Evolutionary conservation across 2,329 filamentous ascomycete species (phyloP), one percentile per base, ranked within the genome.

Genomic region (Triangularia verruculosa): DNA sequence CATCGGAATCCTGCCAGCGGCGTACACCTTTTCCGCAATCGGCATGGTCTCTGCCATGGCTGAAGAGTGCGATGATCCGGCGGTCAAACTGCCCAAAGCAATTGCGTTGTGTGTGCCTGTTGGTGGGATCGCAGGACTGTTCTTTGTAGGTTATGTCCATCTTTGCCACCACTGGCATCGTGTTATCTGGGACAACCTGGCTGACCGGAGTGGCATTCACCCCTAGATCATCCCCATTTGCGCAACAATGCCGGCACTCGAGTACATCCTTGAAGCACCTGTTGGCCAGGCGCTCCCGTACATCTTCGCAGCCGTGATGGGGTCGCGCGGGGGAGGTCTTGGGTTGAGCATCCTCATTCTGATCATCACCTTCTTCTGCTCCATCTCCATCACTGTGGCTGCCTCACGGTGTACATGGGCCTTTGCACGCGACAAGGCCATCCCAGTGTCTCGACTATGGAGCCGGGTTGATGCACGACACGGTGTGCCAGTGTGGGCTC

Each of bases 341-440:
- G 81, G 74, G 11, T 74, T 86, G 5, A 79, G 80, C 17, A 70
- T 84, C 1, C 82, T 85, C 1, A 76, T 87, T 30, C 77, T 86
- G 55, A 77, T 86, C 34, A 80, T 87, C 61, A 84, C 82, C 17
- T 72, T 87, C 53, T 80, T 86, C 71, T 86, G 84, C 71, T 84
- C 83, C 58, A 85, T 89, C 51, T 86, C 86, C 22, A 88, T 89
- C 72, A 88, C 87, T 3, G 88, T 89, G 11, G 86, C 88, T 4
- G 82, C 87, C 0, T 89, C 86, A 39, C 83, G 88, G 39, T 88
- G 86, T 73, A 88, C 85, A 1, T 85, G 88, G 78, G 87, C 86
- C 7, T 88, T 90, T 67, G 85, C 84, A 34, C 80, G 84, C 65
- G 84, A 87, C 69, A 80, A 80, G 47, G 83, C 83, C 52, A 82